Percentiles rank a stretch among this genome's conserved stretches.
Evolutionary conservation across 257 asterid species (phyloP).

Genomic region (Ocimum tenuiflorum): DNA sequence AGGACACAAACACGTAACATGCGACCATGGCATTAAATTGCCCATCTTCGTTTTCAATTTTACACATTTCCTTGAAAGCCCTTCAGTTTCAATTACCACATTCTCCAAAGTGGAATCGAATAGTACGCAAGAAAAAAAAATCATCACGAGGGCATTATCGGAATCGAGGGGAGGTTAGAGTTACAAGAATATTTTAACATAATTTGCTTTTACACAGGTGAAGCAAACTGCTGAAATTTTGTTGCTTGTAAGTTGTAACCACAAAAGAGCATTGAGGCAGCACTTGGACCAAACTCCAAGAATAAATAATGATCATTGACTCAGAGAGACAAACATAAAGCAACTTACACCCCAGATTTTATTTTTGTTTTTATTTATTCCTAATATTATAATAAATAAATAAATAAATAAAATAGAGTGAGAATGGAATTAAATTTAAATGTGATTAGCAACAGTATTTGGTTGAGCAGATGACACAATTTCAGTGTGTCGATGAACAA

Average conservation of each 20-base stretch:
- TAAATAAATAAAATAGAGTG: neutral
- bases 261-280: conserved; percentile 6
- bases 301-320: conserved; percentile 16
- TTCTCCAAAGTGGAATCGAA: neutral
- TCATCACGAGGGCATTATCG: conserved; percentile 13
- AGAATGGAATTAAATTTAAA: conserved; percentile 6
- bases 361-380: neutral
- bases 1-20: conserved; percentile 31
- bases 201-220: conserved; percentile 27
- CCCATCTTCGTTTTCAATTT: conserved; percentile 2
- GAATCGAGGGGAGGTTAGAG: conserved; percentile 18
- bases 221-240: conserved; percentile 27
- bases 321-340: neutral
- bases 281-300: conserved; percentile 15
- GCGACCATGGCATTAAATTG: conserved; percentile 50
- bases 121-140: neutral
- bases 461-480: neutral
- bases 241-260: conserved; percentile 30
- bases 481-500: neutral
- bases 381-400: neutral
- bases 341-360: neutral
- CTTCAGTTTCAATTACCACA: too few species aligned
- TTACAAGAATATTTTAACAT: conserved; percentile 20
- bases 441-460: conserved; percentile 14
- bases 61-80: neutral